Evolutionary conservation across 768 basidiomycete species (phyloP), one percentile per base, ranked within the genome.

Genomic region (Calvatia gigantea): DNA sequence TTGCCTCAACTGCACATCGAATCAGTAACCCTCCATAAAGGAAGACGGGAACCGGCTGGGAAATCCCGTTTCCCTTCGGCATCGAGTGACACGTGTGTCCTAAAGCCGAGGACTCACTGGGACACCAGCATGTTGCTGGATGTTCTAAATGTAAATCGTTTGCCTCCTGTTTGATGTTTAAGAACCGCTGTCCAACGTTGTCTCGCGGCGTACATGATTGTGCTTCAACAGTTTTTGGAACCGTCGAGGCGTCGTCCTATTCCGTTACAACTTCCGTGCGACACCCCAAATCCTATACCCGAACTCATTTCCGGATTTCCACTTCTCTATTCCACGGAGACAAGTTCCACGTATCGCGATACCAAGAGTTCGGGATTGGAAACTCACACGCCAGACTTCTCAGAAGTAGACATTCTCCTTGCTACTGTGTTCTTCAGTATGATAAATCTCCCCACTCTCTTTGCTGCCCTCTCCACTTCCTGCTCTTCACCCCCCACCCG

Each of bases 371-470:
- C 28, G 5, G 41, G 32, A 42, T 52, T 52, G 43, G 51, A 52
- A 52, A 52, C 51, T 52, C 51, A 21, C 51, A 52, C 51, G 51
- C 39, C 42, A 33, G 9, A 41, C 51, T 52, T 52, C 51, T 49
- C 29, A 38, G 51, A 52, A 52, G 39, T 43, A 14, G 32, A 43
- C 8, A 12, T 32, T 52, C 19, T 31, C 31, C 28, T 28, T 43
- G 41, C 32, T 31, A 43, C 41, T 29, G 32, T 52, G 41, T 52
- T 44, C 31, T 42, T 39, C 39, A 43, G 15, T 42, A 52, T 52
- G 41, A 52, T 52, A 52, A 43, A 52, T 33, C 41, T 12, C 32
- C 7, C n/a, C 51, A 43, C 39, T 41, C 38, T 41, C 4, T 28
- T 14, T 31, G 19, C 15, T 43, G 23, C 28, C 50, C 25, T 51